Evolutionary conservation across 2,329 filamentous ascomycete genomes (phyloP), one percentile per base, ranked within the genome.

Genomic region (Mycosphaerella sp.): DNA sequence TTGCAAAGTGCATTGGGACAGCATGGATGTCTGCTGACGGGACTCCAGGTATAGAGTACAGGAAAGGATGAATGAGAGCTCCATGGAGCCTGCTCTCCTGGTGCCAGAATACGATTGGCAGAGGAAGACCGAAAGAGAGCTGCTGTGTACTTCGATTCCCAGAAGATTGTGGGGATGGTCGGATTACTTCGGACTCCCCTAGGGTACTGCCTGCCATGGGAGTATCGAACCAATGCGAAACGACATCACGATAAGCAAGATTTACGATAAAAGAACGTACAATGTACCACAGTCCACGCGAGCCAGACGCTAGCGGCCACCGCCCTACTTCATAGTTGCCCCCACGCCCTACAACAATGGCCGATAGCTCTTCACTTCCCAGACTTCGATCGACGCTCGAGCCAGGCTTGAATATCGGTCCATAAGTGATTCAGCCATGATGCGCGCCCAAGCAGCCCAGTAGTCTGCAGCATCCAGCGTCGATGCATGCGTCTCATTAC

Each of bases 131-230:
- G 52, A 52, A 37, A 41, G 47, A 28, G 57, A 59, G 39, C 37
- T 59, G 3, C 18, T 49, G 6, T 59, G 57, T 43, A 59, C 54
- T 13, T 34, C 40, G n/a, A 44, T 55, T 17, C 55, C 57, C 3
- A 36, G 49, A 6, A 40, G 49, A 10, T 28, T 57, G 10, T 57
- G 48, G 52, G 27, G 18, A 13, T 53, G 45, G 51, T 36, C 34
- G 14, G 45, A 49, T 8, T 41, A 32, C 14, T 17, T 53, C 16
- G 45, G 36, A 7, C 32, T 37, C 35, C 21, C 14, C 5, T 53
- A 41, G 49, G 12, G n/a, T 6, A 4, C 14, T 13, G n/a, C 32
- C 14, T 13, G 32, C 8, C 7, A 16, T 7, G 14, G n/a, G n/a
- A 17, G 14, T 41, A 18, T 13, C 9, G 17, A 41, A 14, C 13